phyloP scores from a whole-genome alignment of 2,329 filamentous ascomycete species.

The Myrmaecium sp. region DNA sequence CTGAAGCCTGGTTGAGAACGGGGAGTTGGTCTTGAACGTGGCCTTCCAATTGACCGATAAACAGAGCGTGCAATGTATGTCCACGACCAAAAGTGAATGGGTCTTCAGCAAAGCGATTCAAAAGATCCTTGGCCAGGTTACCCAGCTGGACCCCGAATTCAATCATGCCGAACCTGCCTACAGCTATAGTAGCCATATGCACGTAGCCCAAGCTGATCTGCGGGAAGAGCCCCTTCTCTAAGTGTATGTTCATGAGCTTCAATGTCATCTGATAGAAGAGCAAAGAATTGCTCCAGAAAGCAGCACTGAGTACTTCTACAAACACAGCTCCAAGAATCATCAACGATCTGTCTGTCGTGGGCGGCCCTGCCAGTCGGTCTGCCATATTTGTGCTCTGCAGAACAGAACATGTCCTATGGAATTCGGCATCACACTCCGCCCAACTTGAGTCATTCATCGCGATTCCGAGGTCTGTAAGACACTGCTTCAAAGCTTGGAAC shows the following conservation, averaged over 20 bases:
- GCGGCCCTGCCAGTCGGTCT: conserved; percentile 19
- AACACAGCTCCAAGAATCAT: conserved; percentile 52
- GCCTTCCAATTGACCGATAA: conserved; percentile 52
- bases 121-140: conserved; percentile 43
- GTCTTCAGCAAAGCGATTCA: conserved; percentile 44
- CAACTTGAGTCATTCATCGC: conserved; percentile 49
- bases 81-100: conserved; percentile 50
- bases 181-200: conserved; percentile 48
- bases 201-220: conserved; percentile 54
- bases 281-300: conserved; percentile 56
- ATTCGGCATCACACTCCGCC: conserved; percentile 62
- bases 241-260: conserved; percentile 48
- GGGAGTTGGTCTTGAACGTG: conserved; percentile 41
- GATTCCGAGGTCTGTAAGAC: conserved; percentile 52
- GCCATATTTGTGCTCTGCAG: conserved; percentile 33
- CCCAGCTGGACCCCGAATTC: conserved; percentile 50
- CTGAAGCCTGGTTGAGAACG: conserved; percentile 48
- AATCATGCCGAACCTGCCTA: conserved; percentile 54
- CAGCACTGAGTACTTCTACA: conserved; percentile 50
- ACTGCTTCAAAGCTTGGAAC: conserved; percentile 52
- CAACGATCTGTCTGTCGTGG: conserved; percentile 30
- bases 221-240: conserved; percentile 47
- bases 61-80: conserved; percentile 51
- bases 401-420: conserved; percentile 31
- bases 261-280: conserved; percentile 58